A percentile compares a stretch with the other conserved stretches of the same genome.
These are phyloP conservation scores for Pyrenophora teres DNA, from an alignment of 2,329 filamentous ascomycete genomes.

Conservation along the genomic window DNA sequence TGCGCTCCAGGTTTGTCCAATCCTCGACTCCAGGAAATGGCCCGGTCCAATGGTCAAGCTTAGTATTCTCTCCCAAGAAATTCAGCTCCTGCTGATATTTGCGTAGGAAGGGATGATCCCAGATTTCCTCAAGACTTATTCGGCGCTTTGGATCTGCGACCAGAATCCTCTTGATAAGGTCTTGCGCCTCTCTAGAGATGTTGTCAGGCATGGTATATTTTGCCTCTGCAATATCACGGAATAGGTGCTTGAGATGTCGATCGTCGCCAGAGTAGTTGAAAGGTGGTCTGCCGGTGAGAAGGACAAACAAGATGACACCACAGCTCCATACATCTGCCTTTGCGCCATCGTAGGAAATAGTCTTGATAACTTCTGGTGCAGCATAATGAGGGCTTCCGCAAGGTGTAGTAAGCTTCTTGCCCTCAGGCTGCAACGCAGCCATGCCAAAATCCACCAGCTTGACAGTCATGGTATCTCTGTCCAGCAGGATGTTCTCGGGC, in stretches of 20 bases:
- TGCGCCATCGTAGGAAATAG: constrained; percentile 77
- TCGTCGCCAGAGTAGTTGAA: constrained; percentile 62
- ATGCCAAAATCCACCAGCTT: constrained; percentile 98
- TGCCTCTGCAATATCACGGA: constrained; percentile 61
- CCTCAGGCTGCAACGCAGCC: constrained; percentile 85
- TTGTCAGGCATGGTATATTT: constrained; percentile 53
- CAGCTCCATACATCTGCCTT: constrained; percentile 93
- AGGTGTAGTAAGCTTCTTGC: constrained; percentile 80
- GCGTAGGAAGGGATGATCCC: constrained; percentile 82
- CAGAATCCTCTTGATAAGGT: constrained; percentile 80
- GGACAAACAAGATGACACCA: constrained; percentile 76
- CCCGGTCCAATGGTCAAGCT: constrained; percentile 57
- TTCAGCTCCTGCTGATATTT: constrained; percentile 78
- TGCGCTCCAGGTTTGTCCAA: constrained; percentile 63
- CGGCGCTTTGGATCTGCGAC: constrained; percentile 77
- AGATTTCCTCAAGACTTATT: constrained; percentile 80
- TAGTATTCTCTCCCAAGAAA: constrained; percentile 62
- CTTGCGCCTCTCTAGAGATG: constrained; percentile 69
- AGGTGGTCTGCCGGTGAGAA: constrained; percentile 81
- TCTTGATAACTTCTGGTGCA: constrained; percentile 85
- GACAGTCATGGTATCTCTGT: constrained; percentile 69
- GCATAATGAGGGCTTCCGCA: constrained; percentile 98
- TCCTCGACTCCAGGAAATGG: constrained; percentile 63
- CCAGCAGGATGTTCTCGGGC: constrained; percentile 93
- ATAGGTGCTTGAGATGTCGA: constrained; percentile 64